phyloP scores from a whole-genome alignment of 2,329 filamentous ascomycete genomes.

The Botrytis fabae region DNA sequence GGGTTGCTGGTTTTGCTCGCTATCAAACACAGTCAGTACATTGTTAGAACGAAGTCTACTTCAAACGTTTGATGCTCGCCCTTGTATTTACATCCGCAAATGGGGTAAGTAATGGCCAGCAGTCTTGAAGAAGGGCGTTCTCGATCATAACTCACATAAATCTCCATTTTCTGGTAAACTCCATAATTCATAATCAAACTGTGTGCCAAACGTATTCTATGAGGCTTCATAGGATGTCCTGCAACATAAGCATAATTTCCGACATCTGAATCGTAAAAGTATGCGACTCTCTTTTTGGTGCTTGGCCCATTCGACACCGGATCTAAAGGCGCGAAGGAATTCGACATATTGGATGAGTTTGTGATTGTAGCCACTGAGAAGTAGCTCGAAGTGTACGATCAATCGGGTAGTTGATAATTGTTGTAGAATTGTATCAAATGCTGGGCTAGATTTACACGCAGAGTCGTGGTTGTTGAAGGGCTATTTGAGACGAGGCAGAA shows the following conservation, averaged over 20 bases:
- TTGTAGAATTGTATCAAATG: background rate
- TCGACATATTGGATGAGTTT: conserved; percentile 32
- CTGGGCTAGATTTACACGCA: background rate
- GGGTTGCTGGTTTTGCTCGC: conserved; percentile 83
- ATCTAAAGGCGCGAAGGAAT: conserved; percentile 54
- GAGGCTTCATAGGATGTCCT: conserved; percentile 98
- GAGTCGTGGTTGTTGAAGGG: background rate
- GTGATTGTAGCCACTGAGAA: conserved; percentile 3
- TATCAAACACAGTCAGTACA: conserved; percentile 41
- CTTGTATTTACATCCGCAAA: background rate
- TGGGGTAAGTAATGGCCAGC: background rate
- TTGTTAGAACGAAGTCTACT: background rate
- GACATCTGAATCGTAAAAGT: conserved; percentile 98
- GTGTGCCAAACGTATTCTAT: conserved; percentile 91
- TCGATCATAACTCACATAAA: conserved; percentile 66
- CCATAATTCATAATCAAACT: conserved; percentile 96
- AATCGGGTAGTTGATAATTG: background rate
- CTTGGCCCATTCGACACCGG: conserved; percentile 47
- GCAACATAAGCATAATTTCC: conserved; percentile 98
- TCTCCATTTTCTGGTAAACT: conserved; percentile 94
- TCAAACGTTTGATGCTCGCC: background rate
- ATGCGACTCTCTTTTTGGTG: conserved; percentile 81
- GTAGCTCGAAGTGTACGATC: background rate
- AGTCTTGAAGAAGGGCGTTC: background rate
- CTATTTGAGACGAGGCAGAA: conserved; percentile 1